Evolutionary conservation across 345 rosid genomes (phyloP).

Genomic region (Sisymbrium altissimum): DNA sequence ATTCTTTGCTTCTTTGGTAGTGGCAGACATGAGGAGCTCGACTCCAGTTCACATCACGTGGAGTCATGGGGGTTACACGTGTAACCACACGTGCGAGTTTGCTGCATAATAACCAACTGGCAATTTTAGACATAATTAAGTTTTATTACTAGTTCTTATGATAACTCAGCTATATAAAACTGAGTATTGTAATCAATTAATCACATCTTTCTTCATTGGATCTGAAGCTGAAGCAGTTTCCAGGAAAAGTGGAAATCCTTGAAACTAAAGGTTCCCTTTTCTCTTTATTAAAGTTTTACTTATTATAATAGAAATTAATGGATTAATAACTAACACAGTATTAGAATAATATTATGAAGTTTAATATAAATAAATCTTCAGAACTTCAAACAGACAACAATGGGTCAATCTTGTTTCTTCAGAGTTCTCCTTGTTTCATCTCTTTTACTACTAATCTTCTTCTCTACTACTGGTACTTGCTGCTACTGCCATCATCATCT

Average conservation of each 20-base stretch:
- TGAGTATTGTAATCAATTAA: neutral
- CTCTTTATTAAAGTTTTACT: conserved; percentile 22
- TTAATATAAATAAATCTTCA: conserved; percentile 14
- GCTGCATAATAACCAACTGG: conserved; percentile 7
- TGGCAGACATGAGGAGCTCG: conserved; percentile 29
- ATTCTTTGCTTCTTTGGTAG: conserved; percentile 15
- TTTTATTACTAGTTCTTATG: neutral
- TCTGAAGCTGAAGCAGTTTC: conserved; percentile 37
- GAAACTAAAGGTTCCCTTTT: conserved; percentile 23
- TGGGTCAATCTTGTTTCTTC: conserved; percentile 32
- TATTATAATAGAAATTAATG: neutral
- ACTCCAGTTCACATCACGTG: conserved; percentile 35
- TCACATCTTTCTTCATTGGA: conserved; percentile 26
- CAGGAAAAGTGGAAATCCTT: conserved; percentile 34
- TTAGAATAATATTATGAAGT: neutral
- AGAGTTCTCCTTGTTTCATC: conserved; percentile 25
- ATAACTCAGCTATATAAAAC: neutral
- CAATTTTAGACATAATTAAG: neutral
- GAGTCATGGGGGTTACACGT: conserved; percentile 1
- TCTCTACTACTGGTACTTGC: conserved; percentile 26
- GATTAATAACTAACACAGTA: conserved; percentile 14
- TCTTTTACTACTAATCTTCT: conserved; percentile 30
- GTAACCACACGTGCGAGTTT: conserved; percentile 20
- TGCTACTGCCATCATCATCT: neutral
- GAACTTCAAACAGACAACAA: conserved; percentile 27